Evolutionary conservation across 164 flowering plant genomes (phyloP), one percentile per base, ranked within the genome.

Genomic region (Kalanchoe fedtschenkoi): DNA sequence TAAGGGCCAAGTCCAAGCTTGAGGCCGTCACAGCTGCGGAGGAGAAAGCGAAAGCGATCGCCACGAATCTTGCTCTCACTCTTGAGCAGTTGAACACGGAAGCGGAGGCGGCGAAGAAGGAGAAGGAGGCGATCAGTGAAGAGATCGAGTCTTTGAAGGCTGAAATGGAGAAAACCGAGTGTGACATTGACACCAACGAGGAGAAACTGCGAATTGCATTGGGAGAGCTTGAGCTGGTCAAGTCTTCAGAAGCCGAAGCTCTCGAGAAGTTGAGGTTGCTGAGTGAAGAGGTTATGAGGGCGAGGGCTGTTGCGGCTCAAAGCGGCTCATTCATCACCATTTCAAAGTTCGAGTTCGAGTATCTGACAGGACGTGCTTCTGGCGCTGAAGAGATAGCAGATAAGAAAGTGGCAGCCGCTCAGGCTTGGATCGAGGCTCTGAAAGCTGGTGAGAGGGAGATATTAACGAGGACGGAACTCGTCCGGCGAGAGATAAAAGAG

Each of bases 391-490:
- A 87, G 65, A 68, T 83, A 57, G 96, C 98, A 26, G 87, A 87
- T 38, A 88, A 81, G 65, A 92, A 89, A 68, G 85, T 88, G 56
- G 88, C 80, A 29, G 96, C 96, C 9, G 89, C 96, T 68, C 75
- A 83, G 71, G 91, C 96, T 4, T 89, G 96, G 91, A 71, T 75
- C 22, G 88, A 86, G 70, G 96, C 98, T 56, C 33, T 89, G 19
- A 82, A 77, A 71, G 83, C 89, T 0, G 77, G 86, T 51, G 91
- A 85, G 74, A 81, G 68, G 70, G 99, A 88, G 71, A 78, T 77
- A 16, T 1, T 75, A 61, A 77, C 85, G 79, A 78, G 78, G 60
- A 73, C 66, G 0, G 89, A 83, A 64, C 44, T 69, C 14, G 73
- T 74, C 26, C 70, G 77, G 2, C 74, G 76, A 64, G 84, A 82